Base-by-base conservation (phyloP, 2,329 filamentous ascomycete genomes). In the Aspergillus neoniger region DNA sequence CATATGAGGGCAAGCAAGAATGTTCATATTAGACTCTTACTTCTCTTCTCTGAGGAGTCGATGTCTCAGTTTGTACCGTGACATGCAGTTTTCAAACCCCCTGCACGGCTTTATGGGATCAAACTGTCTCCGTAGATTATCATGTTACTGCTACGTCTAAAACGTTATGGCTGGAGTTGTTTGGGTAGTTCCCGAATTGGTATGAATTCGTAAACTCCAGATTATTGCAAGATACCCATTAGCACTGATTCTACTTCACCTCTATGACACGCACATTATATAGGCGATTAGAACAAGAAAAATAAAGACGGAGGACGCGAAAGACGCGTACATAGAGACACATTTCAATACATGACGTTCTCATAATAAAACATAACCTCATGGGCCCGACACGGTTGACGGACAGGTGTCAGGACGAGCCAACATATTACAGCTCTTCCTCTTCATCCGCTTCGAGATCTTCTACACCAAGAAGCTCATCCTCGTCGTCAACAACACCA, bases 361-460 rank as follows among this genome's bases (percentile, higher is more conserved):
- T 61, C 51, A 21, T 55, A 43, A 43, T 39, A 49, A 54, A 62
- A 64, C 55, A 60, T 62, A 17, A 61, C 60, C 60, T 63, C 63
- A 56, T 61, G 41, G 48, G 23, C 21, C 25, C 9, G 36, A 38
- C 23, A 43, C 21, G 12, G 9, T 23, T 6, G 6, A 41, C 41
- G 21, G 53, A 50, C 50, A 32, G 44, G 15, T 56, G 39, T 14
- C n/a, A 19, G 19, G 21, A 53, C 25, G 28, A 53, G 50, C 38
- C 4, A 30, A 23, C 15, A 19, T 25, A 53, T 59, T 69, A 77
- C 48, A 70, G 71, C 58, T 79, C 77, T 55, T 79, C 90, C 63
- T 97, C 94, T 72, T 97, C 93, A 66, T 97, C 94, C 67, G 91
- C 92, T 66, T 97, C 94, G 67, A 92, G 92, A 61, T 96, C 93